These are phyloP conservation scores for Apiotrichum gamsii DNA, from an alignment of 1,284 basidiomycete genomes.

Conservation along the genomic window DNA sequence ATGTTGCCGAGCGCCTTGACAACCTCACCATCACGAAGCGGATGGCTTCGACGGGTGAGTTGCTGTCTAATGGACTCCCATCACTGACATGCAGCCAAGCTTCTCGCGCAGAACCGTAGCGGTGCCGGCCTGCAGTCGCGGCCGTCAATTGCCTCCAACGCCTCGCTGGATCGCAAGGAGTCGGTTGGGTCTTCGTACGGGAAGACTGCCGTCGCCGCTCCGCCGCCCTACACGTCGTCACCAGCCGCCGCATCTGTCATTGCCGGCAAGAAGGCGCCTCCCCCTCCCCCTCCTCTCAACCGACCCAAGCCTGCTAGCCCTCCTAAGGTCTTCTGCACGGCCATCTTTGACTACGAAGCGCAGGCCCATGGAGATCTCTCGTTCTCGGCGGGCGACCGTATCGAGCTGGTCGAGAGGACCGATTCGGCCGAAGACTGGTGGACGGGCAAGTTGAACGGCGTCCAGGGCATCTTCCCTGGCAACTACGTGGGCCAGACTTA, in stretches of 20 bases:
- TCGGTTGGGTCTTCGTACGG: conserved; percentile 43
- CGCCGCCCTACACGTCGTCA: conserved; percentile 39
- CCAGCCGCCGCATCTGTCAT: conserved; percentile 23
- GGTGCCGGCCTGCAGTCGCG: conserved; percentile 13
- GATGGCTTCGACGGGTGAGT: conserved; percentile 71
- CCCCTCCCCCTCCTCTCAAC: conserved; percentile 73
- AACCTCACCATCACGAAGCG: conserved; percentile 71
- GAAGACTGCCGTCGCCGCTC: conserved; percentile 33
- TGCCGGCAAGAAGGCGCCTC: conserved; percentile 65
- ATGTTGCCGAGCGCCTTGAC: conserved; percentile 70
- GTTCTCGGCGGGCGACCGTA: conserved; percentile 86
- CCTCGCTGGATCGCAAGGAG: conserved; percentile 43
- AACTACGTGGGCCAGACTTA: too few species aligned
- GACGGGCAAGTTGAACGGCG: conserved; percentile 82
- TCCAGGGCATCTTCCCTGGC: conserved; percentile 90
- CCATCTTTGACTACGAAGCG: conserved; percentile 90
- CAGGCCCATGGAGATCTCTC: conserved; percentile 91
- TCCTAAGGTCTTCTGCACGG: conserved; percentile 70
- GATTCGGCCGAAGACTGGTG: conserved; percentile 93
- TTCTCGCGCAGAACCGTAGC: conserved; percentile 19
- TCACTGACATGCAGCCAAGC: conserved; percentile 19
- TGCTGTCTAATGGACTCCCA: too few species aligned
- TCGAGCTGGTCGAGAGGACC: conserved; percentile 83
- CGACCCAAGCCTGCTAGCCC: conserved; percentile 65
- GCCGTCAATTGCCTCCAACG: conserved; percentile 48